Evolutionary conservation across 192 early-diverging fungal genomes (phyloP), one percentile per base, ranked within the genome.

Genomic region (Backusella liffmaniae): DNA sequence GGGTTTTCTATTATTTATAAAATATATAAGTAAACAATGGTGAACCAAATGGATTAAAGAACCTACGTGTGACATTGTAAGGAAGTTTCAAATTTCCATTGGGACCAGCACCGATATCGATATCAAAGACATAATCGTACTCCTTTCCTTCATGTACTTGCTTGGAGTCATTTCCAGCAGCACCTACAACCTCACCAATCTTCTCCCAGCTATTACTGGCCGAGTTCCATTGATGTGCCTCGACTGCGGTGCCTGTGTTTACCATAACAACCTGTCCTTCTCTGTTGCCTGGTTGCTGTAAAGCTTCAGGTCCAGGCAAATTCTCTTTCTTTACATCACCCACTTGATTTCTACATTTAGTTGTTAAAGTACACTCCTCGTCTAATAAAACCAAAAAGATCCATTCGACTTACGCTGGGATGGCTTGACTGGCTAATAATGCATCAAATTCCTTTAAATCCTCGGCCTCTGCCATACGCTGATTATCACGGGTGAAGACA

Each of bases 41-140:
- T 30, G 9, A 23, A 15, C 13, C 15, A 35, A 16, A 56, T 36
- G 34, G 5, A 46, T 3, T 18, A 34, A 59, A 12, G 4, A 2
- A 23, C 73, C 26, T 73, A 94, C 93, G 88, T 0, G 90, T 86
- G 0, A 87, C 86, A 83, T 99, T 99, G 83, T 93, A 99, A 34
- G 97, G 98, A 13, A 99, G 87, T 79, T 99, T 97, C 7, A 99
- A 82, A 16, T 92, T 88, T 44, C 71, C 68, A 46, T 65, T 62
- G 32, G 93, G 93, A 1, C 79, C 83, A 9, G 92, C 94, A 35
- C 93, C 94, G 39, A 99, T 90, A 76, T 99, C 97, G 26, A 99
- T 94, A 78, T 97, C 96, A 86, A 99, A 99, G 35, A 99, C 94
- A 80, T 94, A 97, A 84, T 99, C 98, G 80, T 99, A 99, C 75